These are phyloP conservation scores for Apiotrichum domesticum DNA, from an alignment of 1,284 basidiomycete species.

Conservation along the genomic window DNA sequence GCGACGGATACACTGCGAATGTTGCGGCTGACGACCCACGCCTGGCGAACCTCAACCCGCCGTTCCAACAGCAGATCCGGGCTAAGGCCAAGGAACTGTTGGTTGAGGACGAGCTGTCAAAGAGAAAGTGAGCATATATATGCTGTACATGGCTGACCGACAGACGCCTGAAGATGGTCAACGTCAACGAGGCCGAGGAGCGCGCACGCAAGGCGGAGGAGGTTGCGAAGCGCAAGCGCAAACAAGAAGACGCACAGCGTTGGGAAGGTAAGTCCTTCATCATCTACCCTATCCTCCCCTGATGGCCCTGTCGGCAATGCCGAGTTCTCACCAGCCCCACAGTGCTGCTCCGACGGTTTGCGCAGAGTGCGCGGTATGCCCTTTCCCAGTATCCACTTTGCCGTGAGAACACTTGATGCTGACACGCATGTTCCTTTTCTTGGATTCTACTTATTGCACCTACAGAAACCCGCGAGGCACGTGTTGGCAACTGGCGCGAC, in stretches of 20 bases:
- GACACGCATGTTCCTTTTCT: constrained; percentile 17
- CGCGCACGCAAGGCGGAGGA: constrained; percentile 50
- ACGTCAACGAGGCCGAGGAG: constrained; percentile 54
- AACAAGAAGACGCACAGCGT: constrained; percentile 49
- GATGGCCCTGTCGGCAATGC: background rate
- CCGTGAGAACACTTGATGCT: constrained; percentile 21
- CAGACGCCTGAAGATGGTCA: constrained; percentile 44
- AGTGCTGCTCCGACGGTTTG: no score
- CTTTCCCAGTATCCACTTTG: background rate
- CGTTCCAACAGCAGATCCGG: constrained; percentile 48
- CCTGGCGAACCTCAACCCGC: constrained; percentile 44
- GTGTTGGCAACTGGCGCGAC: constrained; percentile 42
- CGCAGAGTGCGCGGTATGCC: background rate
- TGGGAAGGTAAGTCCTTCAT: constrained; percentile 50
- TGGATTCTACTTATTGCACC: background rate
- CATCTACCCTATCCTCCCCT: background rate
- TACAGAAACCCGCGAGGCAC: constrained; percentile 39
- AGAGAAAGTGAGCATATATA: constrained; percentile 42
- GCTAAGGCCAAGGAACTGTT: constrained; percentile 52
- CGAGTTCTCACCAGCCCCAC: constrained; percentile 5
- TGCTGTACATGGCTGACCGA: background rate
- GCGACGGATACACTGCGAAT: constrained; percentile 36
- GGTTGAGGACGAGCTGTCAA: constrained; percentile 54
- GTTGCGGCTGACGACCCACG: constrained; percentile 47
- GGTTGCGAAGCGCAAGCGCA: constrained; percentile 46